Conservation (phyloP, 805 yeast species). For the Brettanomyces custersianus region DNA sequence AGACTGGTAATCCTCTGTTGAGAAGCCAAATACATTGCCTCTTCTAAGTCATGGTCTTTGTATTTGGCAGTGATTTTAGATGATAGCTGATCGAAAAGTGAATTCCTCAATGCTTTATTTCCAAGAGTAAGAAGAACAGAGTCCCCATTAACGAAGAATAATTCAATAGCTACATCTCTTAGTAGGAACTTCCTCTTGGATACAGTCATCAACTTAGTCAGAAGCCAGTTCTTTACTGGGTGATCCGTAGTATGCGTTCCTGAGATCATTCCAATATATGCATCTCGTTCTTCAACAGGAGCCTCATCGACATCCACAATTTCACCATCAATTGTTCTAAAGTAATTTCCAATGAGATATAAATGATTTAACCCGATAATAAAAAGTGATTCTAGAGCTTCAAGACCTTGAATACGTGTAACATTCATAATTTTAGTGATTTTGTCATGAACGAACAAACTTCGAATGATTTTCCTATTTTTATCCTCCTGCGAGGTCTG, state of each 20-base stretch:
- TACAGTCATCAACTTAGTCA: constrained; percentile 50
- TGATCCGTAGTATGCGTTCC: constrained; percentile 24
- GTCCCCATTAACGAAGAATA: constrained; percentile 66
- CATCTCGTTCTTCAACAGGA: constrained; percentile 53
- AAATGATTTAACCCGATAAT: constrained; percentile 58
- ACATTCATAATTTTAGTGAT: constrained; percentile 70
- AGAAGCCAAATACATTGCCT: constrained; percentile 44
- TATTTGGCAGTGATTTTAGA: constrained; percentile 39
- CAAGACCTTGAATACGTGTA: constrained; percentile 68
- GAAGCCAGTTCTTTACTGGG: constrained; percentile 49
- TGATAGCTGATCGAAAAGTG: constrained; percentile 40
- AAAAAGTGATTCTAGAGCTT: constrained; percentile 64
- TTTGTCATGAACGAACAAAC: constrained; percentile 60
- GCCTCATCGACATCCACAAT: constrained; percentile 64
- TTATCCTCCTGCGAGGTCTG: constrained; percentile 49
- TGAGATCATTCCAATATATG: constrained; percentile 51
- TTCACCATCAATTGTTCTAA: constrained; percentile 40
- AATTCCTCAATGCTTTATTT: constrained; percentile 45
- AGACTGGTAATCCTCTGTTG: constrained; percentile 12
- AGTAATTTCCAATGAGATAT: constrained; percentile 64
- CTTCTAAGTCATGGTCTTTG: constrained; percentile 45
- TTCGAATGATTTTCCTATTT: constrained; percentile 64
- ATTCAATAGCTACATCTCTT: constrained; percentile 73
- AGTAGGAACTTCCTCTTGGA: constrained; percentile 69
- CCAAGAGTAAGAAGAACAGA: constrained; percentile 61